These are phyloP conservation scores for Lepidium didymum DNA, from an alignment of 345 rosid species.

Conservation along the genomic window DNA sequence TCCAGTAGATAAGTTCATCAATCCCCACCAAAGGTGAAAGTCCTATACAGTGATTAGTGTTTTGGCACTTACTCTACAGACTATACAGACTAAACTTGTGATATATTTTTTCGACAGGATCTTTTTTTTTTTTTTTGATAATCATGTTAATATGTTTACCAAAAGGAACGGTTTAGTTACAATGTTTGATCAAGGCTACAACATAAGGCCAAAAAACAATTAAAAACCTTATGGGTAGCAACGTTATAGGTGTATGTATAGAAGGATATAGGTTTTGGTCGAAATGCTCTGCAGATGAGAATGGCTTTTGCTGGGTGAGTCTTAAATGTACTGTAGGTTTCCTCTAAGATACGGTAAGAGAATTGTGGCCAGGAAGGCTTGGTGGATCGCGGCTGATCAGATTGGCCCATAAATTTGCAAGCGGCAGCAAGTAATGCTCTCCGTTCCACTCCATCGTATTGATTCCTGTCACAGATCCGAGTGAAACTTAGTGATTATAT, in stretches of 20 bases:
- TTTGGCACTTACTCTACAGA: no score
- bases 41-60: no score
- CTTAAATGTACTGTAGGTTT: not conserved
- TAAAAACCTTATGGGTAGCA: no score
- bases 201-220: no score
- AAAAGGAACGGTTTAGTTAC: no score
- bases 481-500: not conserved
- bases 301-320: not conserved
- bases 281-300: not conserved
- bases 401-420: slow-evolving; percentile 88
- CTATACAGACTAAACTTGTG: no score
- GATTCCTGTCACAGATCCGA: slow-evolving; percentile 42
- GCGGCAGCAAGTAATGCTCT: slow-evolving; percentile 46
- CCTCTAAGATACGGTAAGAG: not conserved
- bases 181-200: no score
- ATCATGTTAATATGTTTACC: no score
- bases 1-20: no score
- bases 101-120: no score
- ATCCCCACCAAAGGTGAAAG: no score
- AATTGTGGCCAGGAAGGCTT: slow-evolving; percentile 25
- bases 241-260: not conserved
- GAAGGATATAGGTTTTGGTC: not conserved
- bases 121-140: no score
- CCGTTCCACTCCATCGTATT: slow-evolving; percentile 55
- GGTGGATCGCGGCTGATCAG: slow-evolving; percentile 54